Percentiles rank a stretch among this genome's conserved stretches.
Conservation (phyloP, 208 protist species). For the Leishmania amazonensis region DNA sequence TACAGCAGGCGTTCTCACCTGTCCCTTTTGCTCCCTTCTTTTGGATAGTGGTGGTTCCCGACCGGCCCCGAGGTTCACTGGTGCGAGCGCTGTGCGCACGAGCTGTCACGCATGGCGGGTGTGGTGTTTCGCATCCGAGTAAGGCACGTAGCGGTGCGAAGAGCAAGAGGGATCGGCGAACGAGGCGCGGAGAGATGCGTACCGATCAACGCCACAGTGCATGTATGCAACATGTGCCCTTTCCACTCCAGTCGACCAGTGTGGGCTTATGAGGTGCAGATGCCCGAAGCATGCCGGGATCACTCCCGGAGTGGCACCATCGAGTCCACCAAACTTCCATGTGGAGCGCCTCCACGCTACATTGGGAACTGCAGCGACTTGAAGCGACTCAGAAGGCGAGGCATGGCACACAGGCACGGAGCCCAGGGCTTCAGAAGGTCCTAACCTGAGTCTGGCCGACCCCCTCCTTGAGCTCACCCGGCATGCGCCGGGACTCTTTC, state of each 20-base stretch:
- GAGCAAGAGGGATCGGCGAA: background rate
- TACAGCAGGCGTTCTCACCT: background rate
- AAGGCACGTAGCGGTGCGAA: background rate
- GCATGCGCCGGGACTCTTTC: background rate
- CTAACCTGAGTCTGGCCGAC: background rate
- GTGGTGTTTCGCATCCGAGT: background rate
- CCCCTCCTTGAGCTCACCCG: background rate
- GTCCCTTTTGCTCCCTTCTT: background rate
- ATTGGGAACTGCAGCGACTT: background rate
- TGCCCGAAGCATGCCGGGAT: background rate
- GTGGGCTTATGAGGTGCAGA: background rate
- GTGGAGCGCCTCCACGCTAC: background rate
- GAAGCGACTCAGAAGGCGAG: no score
- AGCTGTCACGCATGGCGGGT: background rate
- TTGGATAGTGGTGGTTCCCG: background rate
- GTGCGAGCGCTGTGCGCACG: background rate
- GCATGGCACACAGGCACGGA: background rate
- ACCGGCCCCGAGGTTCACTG: no score
- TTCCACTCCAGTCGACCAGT: background rate
- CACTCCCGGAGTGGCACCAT: background rate
- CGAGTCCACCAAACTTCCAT: background rate
- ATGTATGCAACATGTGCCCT: background rate
- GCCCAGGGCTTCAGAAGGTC: background rate
- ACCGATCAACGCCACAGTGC: background rate
- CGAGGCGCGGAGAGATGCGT: background rate